Conservation (phyloP, 2,329 filamentous ascomycete genomes). For the Cadophora gregata region DNA sequence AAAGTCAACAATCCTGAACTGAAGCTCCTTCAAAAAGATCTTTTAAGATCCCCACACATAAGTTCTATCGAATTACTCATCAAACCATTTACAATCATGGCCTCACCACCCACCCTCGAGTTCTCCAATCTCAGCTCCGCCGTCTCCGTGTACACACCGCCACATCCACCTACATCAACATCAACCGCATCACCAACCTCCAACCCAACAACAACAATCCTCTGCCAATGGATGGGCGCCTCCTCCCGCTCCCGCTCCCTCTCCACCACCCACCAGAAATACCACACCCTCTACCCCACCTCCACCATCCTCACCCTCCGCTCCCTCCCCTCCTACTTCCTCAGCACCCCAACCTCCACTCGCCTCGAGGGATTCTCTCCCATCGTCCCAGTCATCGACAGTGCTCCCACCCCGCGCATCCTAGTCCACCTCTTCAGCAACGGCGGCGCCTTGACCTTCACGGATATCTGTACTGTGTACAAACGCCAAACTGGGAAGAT, state of each 20-base stretch:
- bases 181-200: not conserved
- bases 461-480: slow-evolving; percentile 25
- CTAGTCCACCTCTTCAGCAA: slow-evolving; percentile 34
- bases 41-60: too few species aligned
- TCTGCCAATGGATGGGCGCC: slow-evolving; percentile 34
- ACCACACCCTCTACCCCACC: slow-evolving; percentile 28
- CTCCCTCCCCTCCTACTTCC: slow-evolving; percentile 26
- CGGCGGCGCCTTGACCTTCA: slow-evolving; percentile 26
- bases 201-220: slow-evolving; percentile 32
- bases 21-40: too few species aligned
- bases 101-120: slow-evolving; percentile 21
- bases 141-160: slow-evolving; percentile 27
- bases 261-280: slow-evolving; percentile 27
- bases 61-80: too few species aligned
- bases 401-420: slow-evolving; percentile 23
- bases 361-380: slow-evolving; percentile 25
- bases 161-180: not conserved
- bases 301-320: slow-evolving; percentile 28
- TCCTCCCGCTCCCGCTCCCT: slow-evolving; percentile 29
- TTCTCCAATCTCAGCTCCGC: slow-evolving; percentile 27
- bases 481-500: slow-evolving; percentile 15
- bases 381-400: slow-evolving; percentile 23
- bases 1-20: too few species aligned
- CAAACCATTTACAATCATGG: not conserved
- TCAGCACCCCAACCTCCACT: slow-evolving; percentile 21